Evolutionary conservation across 1,284 basidiomycete genomes (phyloP).

Genomic region (Fistulinella cinereoalba): DNA sequence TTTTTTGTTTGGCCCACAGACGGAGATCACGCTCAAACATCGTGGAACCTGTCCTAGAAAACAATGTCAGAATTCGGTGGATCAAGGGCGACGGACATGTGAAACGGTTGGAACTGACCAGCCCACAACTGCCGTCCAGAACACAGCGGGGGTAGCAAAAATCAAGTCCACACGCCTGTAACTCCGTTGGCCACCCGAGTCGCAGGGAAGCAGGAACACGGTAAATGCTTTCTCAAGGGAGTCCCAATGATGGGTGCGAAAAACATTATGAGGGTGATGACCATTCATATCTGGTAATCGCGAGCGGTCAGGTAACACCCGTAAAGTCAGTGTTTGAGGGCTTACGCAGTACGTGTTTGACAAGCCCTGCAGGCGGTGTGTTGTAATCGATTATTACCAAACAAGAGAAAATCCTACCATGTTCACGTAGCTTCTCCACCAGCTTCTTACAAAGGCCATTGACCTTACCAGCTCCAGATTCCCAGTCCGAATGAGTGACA

Average conservation of each 20-base stretch:
- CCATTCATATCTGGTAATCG: slow-evolving; percentile 46
- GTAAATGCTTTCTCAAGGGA: slow-evolving; percentile 70
- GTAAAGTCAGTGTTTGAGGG: slow-evolving; percentile 5
- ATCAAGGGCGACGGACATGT: background rate
- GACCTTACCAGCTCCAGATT: slow-evolving; percentile 40
- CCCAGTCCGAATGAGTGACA: slow-evolving; percentile 60
- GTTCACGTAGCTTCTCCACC: slow-evolving; percentile 50
- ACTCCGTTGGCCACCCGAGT: slow-evolving; percentile 31
- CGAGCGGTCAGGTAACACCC: slow-evolving; percentile 16
- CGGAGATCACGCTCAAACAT: slow-evolving; percentile 81
- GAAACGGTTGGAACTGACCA: slow-evolving; percentile 46
- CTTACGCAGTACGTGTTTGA: slow-evolving; percentile 70
- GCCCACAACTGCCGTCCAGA: slow-evolving; percentile 78
- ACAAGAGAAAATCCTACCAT: slow-evolving; percentile 39
- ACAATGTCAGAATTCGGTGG: background rate
- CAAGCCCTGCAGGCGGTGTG: slow-evolving; percentile 42
- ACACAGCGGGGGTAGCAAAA: slow-evolving; percentile 62
- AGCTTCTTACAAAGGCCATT: slow-evolving; percentile 51
- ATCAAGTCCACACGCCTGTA: slow-evolving; percentile 74
- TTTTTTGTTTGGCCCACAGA: slow-evolving; percentile 63
- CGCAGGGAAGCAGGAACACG: slow-evolving; percentile 57
- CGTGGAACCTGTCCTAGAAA: slow-evolving; percentile 71
- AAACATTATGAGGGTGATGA: slow-evolving; percentile 54
- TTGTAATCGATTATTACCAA: background rate
- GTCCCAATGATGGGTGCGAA: slow-evolving; percentile 59